Base-by-base conservation (phyloP, 2,329 filamentous ascomycete genomes). In the Penicillium griseofulvum region DNA sequence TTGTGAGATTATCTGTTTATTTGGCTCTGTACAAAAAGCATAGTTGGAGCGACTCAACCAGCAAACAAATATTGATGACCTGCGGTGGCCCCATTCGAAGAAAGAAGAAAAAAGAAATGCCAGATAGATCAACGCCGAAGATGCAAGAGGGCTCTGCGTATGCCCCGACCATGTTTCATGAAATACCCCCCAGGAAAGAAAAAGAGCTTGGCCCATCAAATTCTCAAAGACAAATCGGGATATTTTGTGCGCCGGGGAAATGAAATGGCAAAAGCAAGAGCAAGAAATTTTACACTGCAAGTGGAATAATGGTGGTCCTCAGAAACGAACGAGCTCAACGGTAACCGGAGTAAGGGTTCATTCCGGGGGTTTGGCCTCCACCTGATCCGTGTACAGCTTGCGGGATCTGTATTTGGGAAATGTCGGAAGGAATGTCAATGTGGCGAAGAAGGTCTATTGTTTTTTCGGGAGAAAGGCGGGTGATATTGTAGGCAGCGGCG, bases 361-460 rank as follows among this genome's bases (percentile, higher is more conserved):
- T 57, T 22, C 64, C 63, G 19, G 69, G 67, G 8, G 60, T 59
- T 31, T 60, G 57, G 16, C 36, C 38, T 34, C 28, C 37, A 24
- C 66, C 66, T 28, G 71, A 57, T 33, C 70, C 70, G 47, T 69
- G 68, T 19, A 63, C 65, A 44, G 66, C 65, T 54, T 68, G 70
- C 5, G 69, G 68, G n/a, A 73, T 63, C 28, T 68, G 71, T 39
- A 76, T 68, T 54, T 77, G 74, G 17, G 69, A 65, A 33, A 74
- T 69, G 28, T 70, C 71, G 5, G 84, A 82, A 0, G 88, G 89
- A 10, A 94, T 79, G 24, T 83, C 78, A 7, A 87, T 84, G 51
- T 85, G 81, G 31, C 86, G 83, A 22, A 99, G 78, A 38, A 97
- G 78, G 31, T 84, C 82, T 7, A 94, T 87, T 76, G 97, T 80